Evolutionary conservation across 306 rosid species (phyloP).

Genomic region (Cajanus cajan): DNA sequence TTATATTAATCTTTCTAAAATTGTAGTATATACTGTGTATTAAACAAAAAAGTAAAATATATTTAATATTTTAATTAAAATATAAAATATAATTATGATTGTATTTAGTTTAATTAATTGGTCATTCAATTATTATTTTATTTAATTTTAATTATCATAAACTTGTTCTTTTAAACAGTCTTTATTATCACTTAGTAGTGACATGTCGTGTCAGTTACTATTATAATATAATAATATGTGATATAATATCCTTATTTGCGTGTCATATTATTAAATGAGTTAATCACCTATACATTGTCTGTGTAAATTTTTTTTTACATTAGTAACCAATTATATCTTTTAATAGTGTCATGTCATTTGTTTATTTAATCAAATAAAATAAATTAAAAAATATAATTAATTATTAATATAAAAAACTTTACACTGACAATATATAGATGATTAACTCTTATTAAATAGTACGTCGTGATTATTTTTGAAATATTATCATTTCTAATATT

Average conservation of each 20-base stretch:
- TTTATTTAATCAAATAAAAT: no score
- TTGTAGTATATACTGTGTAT: neutral
- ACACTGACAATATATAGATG: no score
- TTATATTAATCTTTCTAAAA: no score
- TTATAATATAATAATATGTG: neutral
- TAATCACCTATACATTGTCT: no score
- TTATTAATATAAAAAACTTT: no score
- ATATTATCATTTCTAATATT: neutral
- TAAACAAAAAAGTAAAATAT: no score
- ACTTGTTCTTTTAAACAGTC: neutral
- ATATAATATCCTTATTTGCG: neutral
- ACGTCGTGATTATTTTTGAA: neutral
- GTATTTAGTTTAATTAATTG: neutral
- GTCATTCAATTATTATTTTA: neutral
- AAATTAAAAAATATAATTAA: no score
- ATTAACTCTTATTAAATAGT: no score
- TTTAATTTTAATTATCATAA: neutral
- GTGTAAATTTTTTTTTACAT: no score
- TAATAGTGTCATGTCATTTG: no score
- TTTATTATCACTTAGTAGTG: neutral
- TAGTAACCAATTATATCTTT: no score
- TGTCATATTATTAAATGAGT: neutral
- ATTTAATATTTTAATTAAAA: no score
- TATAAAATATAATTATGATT: neutral
- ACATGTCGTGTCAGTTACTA: neutral